phyloP scores from a whole-genome alignment of 108 stramenopile genomes.

The Pseudonitzschia delicatissima region DNA sequence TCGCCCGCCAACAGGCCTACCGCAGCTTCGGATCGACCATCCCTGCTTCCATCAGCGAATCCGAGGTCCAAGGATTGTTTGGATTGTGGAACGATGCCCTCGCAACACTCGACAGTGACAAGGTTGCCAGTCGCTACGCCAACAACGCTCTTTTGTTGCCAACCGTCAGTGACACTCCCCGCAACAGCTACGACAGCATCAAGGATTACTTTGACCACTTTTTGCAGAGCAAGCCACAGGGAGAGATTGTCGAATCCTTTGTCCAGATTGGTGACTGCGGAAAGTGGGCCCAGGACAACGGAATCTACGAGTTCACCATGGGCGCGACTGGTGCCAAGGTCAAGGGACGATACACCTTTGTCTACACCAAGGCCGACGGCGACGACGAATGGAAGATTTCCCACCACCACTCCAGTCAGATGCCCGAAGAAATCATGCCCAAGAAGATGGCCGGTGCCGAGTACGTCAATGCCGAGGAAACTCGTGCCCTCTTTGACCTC shows the following conservation, averaged over 20 bases:
- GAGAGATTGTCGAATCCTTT: constrained; percentile 51
- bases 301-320: constrained; percentile 66
- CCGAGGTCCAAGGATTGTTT: constrained; percentile 43
- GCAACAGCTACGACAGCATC: constrained; percentile 48
- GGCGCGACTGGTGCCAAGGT: constrained; percentile 51
- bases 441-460: constrained; percentile 1
- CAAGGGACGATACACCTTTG: constrained; percentile 56
- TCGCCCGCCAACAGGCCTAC: background rate
- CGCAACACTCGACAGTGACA: constrained; percentile 47
- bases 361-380: constrained; percentile 43
- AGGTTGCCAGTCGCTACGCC: constrained; percentile 50
- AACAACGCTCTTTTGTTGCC: constrained; percentile 54
- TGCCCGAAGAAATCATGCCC: constrained; percentile 51
- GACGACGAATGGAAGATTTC: constrained; percentile 70
- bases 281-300: constrained; percentile 43
- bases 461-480: constrained; percentile 29
- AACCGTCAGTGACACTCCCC: constrained; percentile 53
- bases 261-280: constrained; percentile 46
- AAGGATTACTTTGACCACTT: constrained; percentile 67
- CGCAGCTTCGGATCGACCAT: constrained; percentile 4
- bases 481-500: constrained; percentile 39
- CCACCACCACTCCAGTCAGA: constrained; percentile 62
- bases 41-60: constrained; percentile 29
- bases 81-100: constrained; percentile 57
- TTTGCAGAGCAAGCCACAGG: constrained; percentile 49